phyloP scores from a whole-genome alignment of 169 alveolate species.

The Babesia ovis region DNA sequence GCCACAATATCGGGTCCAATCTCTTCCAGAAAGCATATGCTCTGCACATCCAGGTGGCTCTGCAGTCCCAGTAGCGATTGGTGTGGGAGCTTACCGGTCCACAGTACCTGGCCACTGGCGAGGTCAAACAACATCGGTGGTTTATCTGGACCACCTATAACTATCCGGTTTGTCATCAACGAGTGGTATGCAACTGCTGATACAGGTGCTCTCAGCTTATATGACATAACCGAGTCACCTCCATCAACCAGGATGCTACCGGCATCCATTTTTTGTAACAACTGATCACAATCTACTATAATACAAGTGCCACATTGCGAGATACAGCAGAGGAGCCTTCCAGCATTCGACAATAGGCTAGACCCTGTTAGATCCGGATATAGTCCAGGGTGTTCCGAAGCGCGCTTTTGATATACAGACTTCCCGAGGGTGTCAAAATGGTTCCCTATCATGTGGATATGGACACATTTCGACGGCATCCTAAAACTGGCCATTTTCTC shows the following conservation, averaged over 20 bases:
- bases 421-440: constrained; percentile 11
- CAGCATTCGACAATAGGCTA: not conserved
- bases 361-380: constrained; percentile 19
- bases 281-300: constrained; percentile 25
- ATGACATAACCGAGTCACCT: constrained; percentile 20
- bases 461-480: constrained; percentile 44
- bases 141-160: constrained; percentile 69
- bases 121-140: constrained; percentile 70
- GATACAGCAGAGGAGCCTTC: constrained; percentile 23
- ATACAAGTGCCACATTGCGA: constrained; percentile 39
- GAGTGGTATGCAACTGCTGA: constrained; percentile 59
- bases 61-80: constrained; percentile 67
- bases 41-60: constrained; percentile 61
- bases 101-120: constrained; percentile 65
- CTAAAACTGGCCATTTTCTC: constrained; percentile 9
- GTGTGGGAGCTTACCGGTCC: constrained; percentile 72
- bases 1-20: constrained; percentile 67
- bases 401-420: constrained; percentile 7
- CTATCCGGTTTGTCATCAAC: constrained; percentile 67
- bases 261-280: not conserved
- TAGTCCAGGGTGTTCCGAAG: constrained; percentile 1
- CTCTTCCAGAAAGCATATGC: constrained; percentile 66
- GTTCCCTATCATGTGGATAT: constrained; percentile 15
- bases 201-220: constrained; percentile 66
- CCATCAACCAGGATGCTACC: not conserved